A percentile compares a stretch with the other conserved stretches of the same genome.
phyloP scores from a whole-genome alignment of 2,329 filamentous ascomycete species.

The Chalaropsis ovoidea region DNA sequence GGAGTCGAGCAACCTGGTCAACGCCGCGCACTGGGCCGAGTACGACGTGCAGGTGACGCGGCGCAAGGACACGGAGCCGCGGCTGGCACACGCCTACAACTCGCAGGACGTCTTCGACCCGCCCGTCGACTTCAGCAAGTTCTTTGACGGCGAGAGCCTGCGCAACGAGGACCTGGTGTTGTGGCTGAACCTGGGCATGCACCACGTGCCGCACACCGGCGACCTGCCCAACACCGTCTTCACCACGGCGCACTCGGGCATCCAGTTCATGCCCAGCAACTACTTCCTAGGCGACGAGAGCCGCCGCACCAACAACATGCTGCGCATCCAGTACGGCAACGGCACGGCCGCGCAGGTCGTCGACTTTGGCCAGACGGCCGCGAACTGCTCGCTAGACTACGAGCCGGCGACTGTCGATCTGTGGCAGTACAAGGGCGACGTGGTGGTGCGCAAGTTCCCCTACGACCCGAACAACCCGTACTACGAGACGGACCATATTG shows the following conservation, averaged over 20 bases:
- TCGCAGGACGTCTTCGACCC: conserved; percentile 35
- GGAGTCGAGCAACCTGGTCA: conserved; percentile 35
- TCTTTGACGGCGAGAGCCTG: conserved; percentile 31
- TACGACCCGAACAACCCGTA: conserved; percentile 26
- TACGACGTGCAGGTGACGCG: conserved; percentile 40
- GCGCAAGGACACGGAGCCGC: conserved; percentile 37
- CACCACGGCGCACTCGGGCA: conserved; percentile 31
- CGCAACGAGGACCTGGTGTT: conserved; percentile 36
- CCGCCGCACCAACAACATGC: conserved; percentile 32
- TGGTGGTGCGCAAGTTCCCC: conserved; percentile 27
- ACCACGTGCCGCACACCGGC: conserved; percentile 45
- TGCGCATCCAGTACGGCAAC: conserved; percentile 34
- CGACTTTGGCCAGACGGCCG: conserved; percentile 32
- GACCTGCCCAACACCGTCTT: conserved; percentile 32
- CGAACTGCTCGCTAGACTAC: conserved; percentile 31
- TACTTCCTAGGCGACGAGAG: conserved; percentile 26
- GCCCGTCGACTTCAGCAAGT: conserved; percentile 39
- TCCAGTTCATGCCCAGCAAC: conserved; percentile 32
- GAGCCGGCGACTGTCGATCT: conserved; percentile 30
- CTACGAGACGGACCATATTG: conserved; percentile 24
- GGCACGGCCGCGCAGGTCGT: conserved; percentile 31
- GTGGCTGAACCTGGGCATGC: conserved; percentile 47
- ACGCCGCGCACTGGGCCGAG: conserved; percentile 35
- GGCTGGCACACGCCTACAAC: conserved; percentile 32
- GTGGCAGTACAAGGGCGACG: conserved; percentile 30